Percentiles rank a stretch among this genome's conserved stretches.
These are phyloP conservation scores for Kondoa subrosea DNA, from an alignment of 768 basidiomycete species.

Conservation along the genomic window DNA sequence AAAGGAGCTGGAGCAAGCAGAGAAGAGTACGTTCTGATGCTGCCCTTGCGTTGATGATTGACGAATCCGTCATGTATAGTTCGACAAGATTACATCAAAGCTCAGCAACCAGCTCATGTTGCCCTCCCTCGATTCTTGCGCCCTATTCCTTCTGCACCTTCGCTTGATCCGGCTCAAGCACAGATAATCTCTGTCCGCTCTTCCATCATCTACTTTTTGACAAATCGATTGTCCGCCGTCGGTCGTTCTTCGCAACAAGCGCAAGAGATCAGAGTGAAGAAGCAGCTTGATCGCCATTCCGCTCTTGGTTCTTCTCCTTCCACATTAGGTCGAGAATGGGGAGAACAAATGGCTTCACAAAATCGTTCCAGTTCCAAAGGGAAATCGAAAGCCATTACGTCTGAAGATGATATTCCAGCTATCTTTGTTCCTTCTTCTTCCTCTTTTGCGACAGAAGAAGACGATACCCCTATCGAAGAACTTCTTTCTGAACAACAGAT, in stretches of 20 bases:
- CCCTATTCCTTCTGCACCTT: constrained; percentile 45
- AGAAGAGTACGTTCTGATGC: constrained; percentile 51
- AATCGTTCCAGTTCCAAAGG: not conserved
- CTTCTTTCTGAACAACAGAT: constrained; percentile 76
- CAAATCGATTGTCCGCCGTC: constrained; percentile 57
- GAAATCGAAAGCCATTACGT: not conserved
- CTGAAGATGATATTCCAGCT: constrained; percentile 16
- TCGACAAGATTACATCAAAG: not conserved
- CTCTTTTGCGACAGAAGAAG: constrained; percentile 33
- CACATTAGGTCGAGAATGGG: constrained; percentile 31
- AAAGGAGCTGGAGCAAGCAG: constrained; percentile 67
- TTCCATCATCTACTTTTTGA: constrained; percentile 82
- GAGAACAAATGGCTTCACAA: constrained; percentile 39
- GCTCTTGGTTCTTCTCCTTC: constrained; percentile 16
- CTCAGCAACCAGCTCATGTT: constrained; percentile 40
- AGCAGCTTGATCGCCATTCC: constrained; percentile 49
- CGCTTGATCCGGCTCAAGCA: constrained; percentile 58
- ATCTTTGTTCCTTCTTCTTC: constrained; percentile 18
- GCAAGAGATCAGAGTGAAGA: constrained; percentile 82
- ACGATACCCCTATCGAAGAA: constrained; percentile 52
- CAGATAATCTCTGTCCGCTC: constrained; percentile 45
- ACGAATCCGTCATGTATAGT: constrained; percentile 13
- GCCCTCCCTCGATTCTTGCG: constrained; percentile 54
- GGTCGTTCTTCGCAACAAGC: constrained; percentile 66
- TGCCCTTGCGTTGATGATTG: not conserved